Conservation (phyloP, 2,329 filamentous ascomycete genomes). For the Fusarium foetens region DNA sequence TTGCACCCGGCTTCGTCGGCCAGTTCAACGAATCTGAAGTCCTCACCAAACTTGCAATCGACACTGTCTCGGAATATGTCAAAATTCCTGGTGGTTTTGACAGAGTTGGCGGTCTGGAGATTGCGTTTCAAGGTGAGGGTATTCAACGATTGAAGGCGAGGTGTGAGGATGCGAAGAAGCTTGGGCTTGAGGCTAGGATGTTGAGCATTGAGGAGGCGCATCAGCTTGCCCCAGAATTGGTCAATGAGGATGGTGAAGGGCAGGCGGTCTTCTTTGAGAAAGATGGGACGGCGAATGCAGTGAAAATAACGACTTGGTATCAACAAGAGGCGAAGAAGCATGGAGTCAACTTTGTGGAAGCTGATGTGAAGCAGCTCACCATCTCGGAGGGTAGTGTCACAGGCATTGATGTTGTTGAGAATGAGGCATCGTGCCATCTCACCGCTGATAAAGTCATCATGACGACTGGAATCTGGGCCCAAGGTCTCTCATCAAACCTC, state of each 20-base stretch:
- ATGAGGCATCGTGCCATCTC: neutral
- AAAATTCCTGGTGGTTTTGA: constrained; percentile 39
- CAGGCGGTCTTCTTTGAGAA: constrained; percentile 25
- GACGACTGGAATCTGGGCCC: constrained; percentile 41
- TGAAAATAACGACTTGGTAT: constrained; percentile 29
- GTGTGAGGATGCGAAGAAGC: neutral
- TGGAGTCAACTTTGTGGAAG: constrained; percentile 18
- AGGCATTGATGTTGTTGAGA: constrained; percentile 7
- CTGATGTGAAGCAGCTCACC: constrained; percentile 19
- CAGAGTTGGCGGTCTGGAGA: constrained; percentile 32
- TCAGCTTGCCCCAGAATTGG: constrained; percentile 29
- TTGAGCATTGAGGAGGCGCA: constrained; percentile 25
- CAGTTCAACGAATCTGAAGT: constrained; percentile 41
- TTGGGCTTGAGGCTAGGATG: constrained; percentile 19
- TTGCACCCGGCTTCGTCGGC: constrained; percentile 37
- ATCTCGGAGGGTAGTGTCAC: neutral
- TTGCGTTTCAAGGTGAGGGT: constrained; percentile 25
- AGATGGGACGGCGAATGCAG: constrained; percentile 38
- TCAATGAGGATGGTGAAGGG: constrained; percentile 11
- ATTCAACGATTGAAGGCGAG: constrained; percentile 15
- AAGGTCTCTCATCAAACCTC: constrained; percentile 24
- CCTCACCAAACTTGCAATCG: constrained; percentile 37
- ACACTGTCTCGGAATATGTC: constrained; percentile 34
- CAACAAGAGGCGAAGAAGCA: constrained; percentile 19
- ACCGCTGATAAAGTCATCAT: constrained; percentile 35